These are phyloP conservation scores for Zopfia rhizophila DNA, from an alignment of 2,329 filamentous ascomycete genomes.

Conservation along the genomic window DNA sequence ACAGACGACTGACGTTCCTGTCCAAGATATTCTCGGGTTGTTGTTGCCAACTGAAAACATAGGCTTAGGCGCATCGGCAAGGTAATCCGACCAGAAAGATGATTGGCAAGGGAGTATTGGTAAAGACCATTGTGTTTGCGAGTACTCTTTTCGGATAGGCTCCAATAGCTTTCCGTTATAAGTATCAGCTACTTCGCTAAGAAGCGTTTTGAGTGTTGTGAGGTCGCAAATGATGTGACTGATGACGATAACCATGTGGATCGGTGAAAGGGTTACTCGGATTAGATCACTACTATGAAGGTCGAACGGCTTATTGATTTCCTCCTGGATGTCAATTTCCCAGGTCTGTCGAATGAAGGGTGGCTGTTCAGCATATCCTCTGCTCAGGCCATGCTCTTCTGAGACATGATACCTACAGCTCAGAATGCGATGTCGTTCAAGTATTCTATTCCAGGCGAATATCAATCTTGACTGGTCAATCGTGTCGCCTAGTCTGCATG, in stretches of 20 bases:
- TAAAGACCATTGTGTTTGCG: neutral
- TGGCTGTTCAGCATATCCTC: slow-evolving; percentile 1
- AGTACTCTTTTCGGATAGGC: slow-evolving; percentile 6
- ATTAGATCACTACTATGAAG: slow-evolving; percentile 32
- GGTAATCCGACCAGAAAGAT: slow-evolving; percentile 17
- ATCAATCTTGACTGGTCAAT: slow-evolving; percentile 28
- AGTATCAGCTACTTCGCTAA: slow-evolving; percentile 32
- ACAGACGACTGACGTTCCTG: slow-evolving; percentile 14
- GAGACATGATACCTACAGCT: slow-evolving; percentile 10
- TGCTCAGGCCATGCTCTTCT: neutral
- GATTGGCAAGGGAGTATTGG: slow-evolving; percentile 14
- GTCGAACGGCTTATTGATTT: slow-evolving; percentile 32
- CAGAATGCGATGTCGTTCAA: slow-evolving; percentile 26
- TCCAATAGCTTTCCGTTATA: slow-evolving; percentile 25
- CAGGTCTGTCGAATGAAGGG: slow-evolving; percentile 4
- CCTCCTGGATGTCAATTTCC: slow-evolving; percentile 2
- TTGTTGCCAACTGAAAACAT: neutral
- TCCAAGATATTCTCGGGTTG: slow-evolving; percentile 3
- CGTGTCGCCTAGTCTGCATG: slow-evolving; percentile 8
- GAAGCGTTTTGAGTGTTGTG: slow-evolving; percentile 39
- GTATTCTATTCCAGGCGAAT: slow-evolving; percentile 31
- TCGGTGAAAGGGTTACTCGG: slow-evolving; percentile 34
- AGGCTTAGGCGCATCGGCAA: slow-evolving; percentile 1
- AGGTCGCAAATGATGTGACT: slow-evolving; percentile 50
- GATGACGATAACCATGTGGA: slow-evolving; percentile 32